Evolutionary conservation across 192 early-diverging fungal species (phyloP), one percentile per base, ranked within the genome.

Genomic region (Allomyces javanicus): DNA sequence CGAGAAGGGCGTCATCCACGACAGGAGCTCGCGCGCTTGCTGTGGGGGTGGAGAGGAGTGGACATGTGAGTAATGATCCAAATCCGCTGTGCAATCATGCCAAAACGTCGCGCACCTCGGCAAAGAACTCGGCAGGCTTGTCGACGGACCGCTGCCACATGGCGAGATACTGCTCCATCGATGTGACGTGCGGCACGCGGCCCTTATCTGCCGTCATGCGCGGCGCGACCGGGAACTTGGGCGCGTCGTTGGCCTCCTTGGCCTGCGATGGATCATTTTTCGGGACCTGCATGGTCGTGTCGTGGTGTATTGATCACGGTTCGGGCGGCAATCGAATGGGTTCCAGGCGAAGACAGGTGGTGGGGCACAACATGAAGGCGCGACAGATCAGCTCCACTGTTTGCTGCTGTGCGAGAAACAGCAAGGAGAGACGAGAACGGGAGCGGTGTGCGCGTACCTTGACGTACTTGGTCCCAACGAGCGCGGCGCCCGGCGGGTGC

Each of bases 121-220:
- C 85, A 76, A 86, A 97, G 76, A 94, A 95, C 62, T 76, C 77
- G n/a, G 78, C 72, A 62, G 92, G 90, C 67, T 92, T 73, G 61
- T 83, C 72, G 69, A 96, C 79, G 73, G 85, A 87, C 73, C 91
- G 79, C 69, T 87, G 79, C 77, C 90, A 88, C 74, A 90, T 69
- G 27, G 80, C 68, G 76, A 86, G 74, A 83, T 97, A 97, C 73
- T 91, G 71, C 65, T 87, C 86, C 72, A 83, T 75, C 62, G 81
- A 82, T 62, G 79, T 71, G 70, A 92, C 76, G 73, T 84, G 84
- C 65, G 92, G 90, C 69, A 76, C 81, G 25, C 82, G 84, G 70
- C 69, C 50, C 12, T 58, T 58, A 12, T 58, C 50, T 7, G 33
- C 33, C 17, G 17, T 14, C 17, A 58, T 5, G 17, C 17, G 21